Conservation (phyloP, 139 green algal species). For the Auxenochlorella pyrenoidosa region DNA sequence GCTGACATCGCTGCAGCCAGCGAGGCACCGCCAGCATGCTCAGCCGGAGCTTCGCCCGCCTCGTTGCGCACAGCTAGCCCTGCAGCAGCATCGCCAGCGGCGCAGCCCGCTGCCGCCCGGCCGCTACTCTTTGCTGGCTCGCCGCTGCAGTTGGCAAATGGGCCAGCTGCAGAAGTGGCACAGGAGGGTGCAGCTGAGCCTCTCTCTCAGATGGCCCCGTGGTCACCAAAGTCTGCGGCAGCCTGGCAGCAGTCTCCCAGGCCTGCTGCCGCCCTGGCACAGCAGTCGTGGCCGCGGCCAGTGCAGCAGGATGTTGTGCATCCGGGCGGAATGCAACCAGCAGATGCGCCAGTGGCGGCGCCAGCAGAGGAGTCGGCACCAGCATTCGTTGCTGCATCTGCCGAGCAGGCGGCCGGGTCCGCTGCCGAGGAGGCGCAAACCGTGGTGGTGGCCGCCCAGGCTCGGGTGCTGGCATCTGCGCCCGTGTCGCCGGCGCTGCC, state of each 20-base stretch:
- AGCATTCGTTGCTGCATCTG: too few relatives aligned
- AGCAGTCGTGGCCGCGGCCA: too few relatives aligned
- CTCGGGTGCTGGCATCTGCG: neutral
- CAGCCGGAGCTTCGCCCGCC: neutral
- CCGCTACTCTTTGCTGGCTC: neutral
- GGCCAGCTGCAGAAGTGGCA: neutral
- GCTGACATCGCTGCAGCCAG: neutral
- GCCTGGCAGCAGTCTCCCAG: neutral
- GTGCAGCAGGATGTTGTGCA: neutral
- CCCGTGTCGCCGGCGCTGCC: neutral
- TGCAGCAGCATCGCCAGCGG: neutral
- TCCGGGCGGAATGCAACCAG: neutral
- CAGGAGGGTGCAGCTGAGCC: too few relatives aligned
- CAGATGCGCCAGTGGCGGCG: neutral
- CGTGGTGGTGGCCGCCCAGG: neutral
- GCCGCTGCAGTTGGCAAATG: neutral
- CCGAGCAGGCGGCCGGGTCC: neutral
- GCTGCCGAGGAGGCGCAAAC: neutral
- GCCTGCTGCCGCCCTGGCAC: too few relatives aligned
- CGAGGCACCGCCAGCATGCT: neutral
- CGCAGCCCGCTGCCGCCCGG: neutral
- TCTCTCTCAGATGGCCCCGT: constrained; percentile 18
- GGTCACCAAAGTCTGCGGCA: neutral
- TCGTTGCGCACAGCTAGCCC: neutral
- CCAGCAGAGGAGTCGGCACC: neutral